A percentile compares a stretch with the other conserved stretches of the same genome.
These are phyloP conservation scores for Hypoxylon sp. DNA, from an alignment of 2,329 filamentous ascomycete genomes.

Conservation along the genomic window DNA sequence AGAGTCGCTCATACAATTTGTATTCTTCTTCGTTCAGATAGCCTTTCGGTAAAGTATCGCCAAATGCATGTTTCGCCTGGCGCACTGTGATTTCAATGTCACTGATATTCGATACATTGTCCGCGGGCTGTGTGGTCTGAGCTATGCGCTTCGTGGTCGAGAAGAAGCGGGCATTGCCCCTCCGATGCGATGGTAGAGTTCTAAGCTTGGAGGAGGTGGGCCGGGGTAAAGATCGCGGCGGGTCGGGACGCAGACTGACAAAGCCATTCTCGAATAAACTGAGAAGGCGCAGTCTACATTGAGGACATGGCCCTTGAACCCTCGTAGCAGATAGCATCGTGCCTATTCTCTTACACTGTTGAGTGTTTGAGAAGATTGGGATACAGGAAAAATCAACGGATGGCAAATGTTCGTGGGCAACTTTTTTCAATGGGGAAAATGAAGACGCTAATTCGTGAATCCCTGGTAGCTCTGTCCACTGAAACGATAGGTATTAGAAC, in stretches of 20 bases:
- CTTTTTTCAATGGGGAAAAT: constrained; percentile 29
- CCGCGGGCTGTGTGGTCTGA: constrained; percentile 42
- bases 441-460: constrained; percentile 25
- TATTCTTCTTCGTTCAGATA: constrained; percentile 80
- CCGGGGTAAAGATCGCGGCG: constrained; percentile 32
- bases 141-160: constrained; percentile 45
- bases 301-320: constrained; percentile 57
- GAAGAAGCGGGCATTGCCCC: constrained; percentile 43
- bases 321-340: constrained; percentile 59
- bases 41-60: constrained; percentile 80
- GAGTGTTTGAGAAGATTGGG: not conserved
- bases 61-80: constrained; percentile 80
- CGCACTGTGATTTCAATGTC: constrained; percentile 70
- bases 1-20: constrained; percentile 82
- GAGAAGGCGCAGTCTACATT: constrained; percentile 58
- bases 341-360: not conserved
- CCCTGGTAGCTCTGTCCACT: constrained; percentile 28
- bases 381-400: not conserved
- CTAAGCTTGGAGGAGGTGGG: constrained; percentile 32
- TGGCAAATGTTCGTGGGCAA: constrained; percentile 23
- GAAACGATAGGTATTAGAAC: constrained; percentile 32
- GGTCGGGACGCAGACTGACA: constrained; percentile 43
- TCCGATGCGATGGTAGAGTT: constrained; percentile 30
- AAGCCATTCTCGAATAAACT: constrained; percentile 58
- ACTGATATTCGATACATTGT: constrained; percentile 19